Conservation (phyloP, 1,284 basidiomycete genomes). For the Ceratorhiza oryzae-sativae region DNA sequence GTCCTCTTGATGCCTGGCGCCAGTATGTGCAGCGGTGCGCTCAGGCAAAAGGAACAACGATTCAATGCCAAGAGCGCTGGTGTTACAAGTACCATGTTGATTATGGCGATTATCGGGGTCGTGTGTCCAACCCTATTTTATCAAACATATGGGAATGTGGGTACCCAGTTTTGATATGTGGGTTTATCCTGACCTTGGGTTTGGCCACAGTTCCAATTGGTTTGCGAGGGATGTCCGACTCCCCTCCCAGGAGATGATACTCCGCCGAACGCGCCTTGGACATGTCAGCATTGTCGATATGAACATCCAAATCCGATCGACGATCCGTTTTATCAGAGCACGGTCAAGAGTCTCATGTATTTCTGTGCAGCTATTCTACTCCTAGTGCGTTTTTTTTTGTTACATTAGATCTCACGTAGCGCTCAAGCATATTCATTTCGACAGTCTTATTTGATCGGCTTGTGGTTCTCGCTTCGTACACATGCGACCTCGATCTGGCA, state of each 20-base stretch:
- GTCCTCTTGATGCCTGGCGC: slow-evolving; percentile 96
- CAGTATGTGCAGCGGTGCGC: slow-evolving; percentile 95
- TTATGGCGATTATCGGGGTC: slow-evolving; percentile 99
- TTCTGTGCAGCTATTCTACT: slow-evolving; percentile 90
- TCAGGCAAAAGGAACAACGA: slow-evolving; percentile 92
- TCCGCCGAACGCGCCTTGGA: slow-evolving; percentile 67
- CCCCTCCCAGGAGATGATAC: slow-evolving; percentile 46
- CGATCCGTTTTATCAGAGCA: slow-evolving; percentile 96
- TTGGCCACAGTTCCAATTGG: slow-evolving; percentile 80
- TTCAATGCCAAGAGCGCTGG: slow-evolving; percentile 99
- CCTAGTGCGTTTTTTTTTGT: slow-evolving; percentile 67
- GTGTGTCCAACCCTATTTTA: slow-evolving; percentile 97
- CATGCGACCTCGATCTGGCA: slow-evolving; percentile 99
- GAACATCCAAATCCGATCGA: slow-evolving; percentile 90
- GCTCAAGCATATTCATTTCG: neutral
- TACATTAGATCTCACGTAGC: neutral
- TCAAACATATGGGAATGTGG: slow-evolving; percentile 95
- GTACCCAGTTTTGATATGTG: slow-evolving; percentile 50
- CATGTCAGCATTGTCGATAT: slow-evolving; percentile 93
- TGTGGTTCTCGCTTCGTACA: slow-evolving; percentile 99
- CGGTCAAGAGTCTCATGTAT: slow-evolving; percentile 94
- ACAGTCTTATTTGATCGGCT: slow-evolving; percentile 94
- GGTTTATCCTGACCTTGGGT: neutral
- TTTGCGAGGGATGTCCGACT: slow-evolving; percentile 88
- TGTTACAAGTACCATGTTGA: slow-evolving; percentile 98